Evolutionary conservation across 768 basidiomycete species (phyloP), one percentile per base, ranked within the genome.

Genomic region (Mrakia frigida): DNA sequence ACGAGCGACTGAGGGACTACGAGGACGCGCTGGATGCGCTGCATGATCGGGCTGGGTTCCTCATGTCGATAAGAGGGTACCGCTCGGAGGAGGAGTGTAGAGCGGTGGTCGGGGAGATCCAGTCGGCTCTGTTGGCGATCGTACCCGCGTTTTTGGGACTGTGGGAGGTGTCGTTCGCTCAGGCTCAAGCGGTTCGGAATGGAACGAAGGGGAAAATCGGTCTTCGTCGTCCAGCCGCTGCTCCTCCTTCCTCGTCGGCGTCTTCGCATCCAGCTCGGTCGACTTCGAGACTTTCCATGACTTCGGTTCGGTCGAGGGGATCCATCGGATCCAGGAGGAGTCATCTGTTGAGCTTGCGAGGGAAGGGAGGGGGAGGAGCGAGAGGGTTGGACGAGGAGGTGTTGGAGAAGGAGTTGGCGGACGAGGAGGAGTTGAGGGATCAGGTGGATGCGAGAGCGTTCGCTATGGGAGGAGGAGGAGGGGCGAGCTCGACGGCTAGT

Each of bases 381-480:
- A 71, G 79, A 21, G 81, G 82, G 6, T 37, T 83, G 25, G 82
- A 83, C 53, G 81, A 83, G 53, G 82, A 83, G 75, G 80, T 81
- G 46, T 79, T 77, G 31, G 73, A 79, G 14, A 75, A 79, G 7
- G 63, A 65, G 50, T 79, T 79, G 31, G 70, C 77, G 4, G 79
- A 80, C 3, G 52, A 43, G 28, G 77, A 79, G 23, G 71, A 78
- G 74, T 28, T 37, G 10, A 70, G 76, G 31, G 70, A 75, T 53
- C 21, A 31, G 74, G 70, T 56, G 5, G 70, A 72, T 56, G 46
- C 46, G 52, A 35, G 28, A 23, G n/a, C 50, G 7, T 53, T 28
- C 16, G 46, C 46, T 50, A 50, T 6, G 43, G 43, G 11, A 11
- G 43, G 43, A 11, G 43, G 43, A 43, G 43, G 43, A 13, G 43